Evolutionary conservation across 2,329 filamentous ascomycete genomes (phyloP).

Genomic region (Plenodomus lindquistii): DNA sequence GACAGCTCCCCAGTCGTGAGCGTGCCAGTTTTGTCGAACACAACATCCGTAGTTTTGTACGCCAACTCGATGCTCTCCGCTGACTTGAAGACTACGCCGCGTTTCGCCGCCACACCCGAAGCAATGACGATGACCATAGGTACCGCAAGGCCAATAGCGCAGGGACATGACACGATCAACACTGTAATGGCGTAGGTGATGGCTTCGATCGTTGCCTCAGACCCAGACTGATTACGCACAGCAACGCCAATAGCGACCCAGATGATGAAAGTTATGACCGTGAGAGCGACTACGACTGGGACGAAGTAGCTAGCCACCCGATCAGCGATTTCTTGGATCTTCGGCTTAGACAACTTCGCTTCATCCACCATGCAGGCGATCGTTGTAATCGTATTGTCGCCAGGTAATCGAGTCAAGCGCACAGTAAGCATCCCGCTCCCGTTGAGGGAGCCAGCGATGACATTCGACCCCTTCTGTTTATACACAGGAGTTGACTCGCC

Average conservation of each 20-base stretch:
- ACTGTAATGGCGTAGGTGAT: conserved; percentile 75
- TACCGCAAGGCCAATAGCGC: conserved; percentile 74
- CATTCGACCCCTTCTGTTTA: conserved; percentile 56
- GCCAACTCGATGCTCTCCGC: conserved; percentile 66
- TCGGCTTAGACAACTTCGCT: conserved; percentile 69
- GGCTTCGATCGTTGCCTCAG: conserved; percentile 61
- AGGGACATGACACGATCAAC: conserved; percentile 78
- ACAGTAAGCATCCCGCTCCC: conserved; percentile 56
- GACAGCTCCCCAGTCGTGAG: conserved; percentile 62
- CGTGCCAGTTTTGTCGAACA: conserved; percentile 83
- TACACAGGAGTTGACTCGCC: conserved; percentile 67
- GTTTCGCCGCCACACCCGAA: conserved; percentile 65
- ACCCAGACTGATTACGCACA: conserved; percentile 41
- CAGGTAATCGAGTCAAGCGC: conserved; percentile 63
- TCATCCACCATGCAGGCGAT: conserved; percentile 75
- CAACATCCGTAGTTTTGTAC: conserved; percentile 64
- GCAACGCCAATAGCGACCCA: conserved; percentile 66
- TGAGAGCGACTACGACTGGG: conserved; percentile 63
- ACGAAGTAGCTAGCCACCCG: conserved; percentile 70
- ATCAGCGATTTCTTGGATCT: conserved; percentile 70
- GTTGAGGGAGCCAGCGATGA: conserved; percentile 68
- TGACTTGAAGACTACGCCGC: conserved; percentile 72
- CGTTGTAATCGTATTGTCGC: conserved; percentile 70
- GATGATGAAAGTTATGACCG: conserved; percentile 62
- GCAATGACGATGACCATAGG: conserved; percentile 80